phyloP scores from a whole-genome alignment of 192 early-diverging fungal species.

The Chytriomyces hyalinus region DNA sequence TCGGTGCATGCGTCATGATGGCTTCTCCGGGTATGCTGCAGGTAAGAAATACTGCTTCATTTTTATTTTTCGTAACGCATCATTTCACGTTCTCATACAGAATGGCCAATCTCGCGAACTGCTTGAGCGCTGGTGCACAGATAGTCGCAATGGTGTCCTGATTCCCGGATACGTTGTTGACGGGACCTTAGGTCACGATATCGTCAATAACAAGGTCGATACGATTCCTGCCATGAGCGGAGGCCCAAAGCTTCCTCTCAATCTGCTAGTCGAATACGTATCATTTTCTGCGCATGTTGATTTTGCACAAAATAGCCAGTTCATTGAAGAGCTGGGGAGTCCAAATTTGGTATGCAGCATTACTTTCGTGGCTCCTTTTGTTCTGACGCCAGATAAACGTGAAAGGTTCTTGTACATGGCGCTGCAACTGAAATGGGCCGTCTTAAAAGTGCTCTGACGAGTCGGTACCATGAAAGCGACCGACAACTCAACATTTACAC shows the following conservation, averaged over 20 bases:
- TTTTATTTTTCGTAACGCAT: slow-evolving; percentile 10
- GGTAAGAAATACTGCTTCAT: slow-evolving; percentile 42
- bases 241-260: slow-evolving; percentile 69
- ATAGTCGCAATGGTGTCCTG: slow-evolving; percentile 89
- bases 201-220: slow-evolving; percentile 80
- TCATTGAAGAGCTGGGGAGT: slow-evolving; percentile 93
- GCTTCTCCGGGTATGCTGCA: slow-evolving; percentile 98
- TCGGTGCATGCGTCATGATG: slow-evolving; percentile 98
- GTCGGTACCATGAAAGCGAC: slow-evolving; percentile 72
- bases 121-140: slow-evolving; percentile 93
- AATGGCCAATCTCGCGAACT: slow-evolving; percentile 91
- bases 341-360: slow-evolving; percentile 72
- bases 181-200: slow-evolving; percentile 84
- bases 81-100: slow-evolving; percentile 23
- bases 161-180: slow-evolving; percentile 98
- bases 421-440: slow-evolving; percentile 93
- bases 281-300: slow-evolving; percentile 99
- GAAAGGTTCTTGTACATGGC: slow-evolving; percentile 87
- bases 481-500: slow-evolving; percentile 80
- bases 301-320: slow-evolving; percentile 92
- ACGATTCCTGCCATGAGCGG: slow-evolving; percentile 84
- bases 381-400: slow-evolving; percentile 1
- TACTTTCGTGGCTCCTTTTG: not conserved
- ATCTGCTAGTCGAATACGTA: slow-evolving; percentile 90
- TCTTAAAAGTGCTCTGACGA: slow-evolving; percentile 82